Conservation (phyloP, 1,139 yeast genomes). For the Taphrina pruni region DNA sequence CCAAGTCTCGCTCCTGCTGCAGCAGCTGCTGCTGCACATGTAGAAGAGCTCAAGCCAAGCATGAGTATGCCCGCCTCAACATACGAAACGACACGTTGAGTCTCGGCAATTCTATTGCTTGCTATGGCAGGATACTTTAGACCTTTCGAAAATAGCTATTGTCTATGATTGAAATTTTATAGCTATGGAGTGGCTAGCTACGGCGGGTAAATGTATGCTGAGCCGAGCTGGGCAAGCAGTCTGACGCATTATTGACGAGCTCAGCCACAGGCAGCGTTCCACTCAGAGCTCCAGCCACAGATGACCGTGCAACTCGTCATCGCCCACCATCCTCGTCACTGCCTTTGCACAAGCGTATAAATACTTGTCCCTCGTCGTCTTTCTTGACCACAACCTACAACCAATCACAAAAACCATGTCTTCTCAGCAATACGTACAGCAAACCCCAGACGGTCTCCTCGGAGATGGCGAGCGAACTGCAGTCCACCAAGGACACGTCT, state of each 20-base stretch:
- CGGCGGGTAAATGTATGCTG: too few species aligned
- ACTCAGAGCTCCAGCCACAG: conserved; percentile 10
- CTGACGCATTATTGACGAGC: not conserved
- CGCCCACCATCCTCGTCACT: conserved; percentile 16
- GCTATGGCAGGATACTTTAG: too few species aligned
- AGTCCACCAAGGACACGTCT: conserved; percentile 30
- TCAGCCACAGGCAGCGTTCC: conserved; percentile 13
- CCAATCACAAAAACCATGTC: conserved; percentile 11
- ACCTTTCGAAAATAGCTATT: not conserved
- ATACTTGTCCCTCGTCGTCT: not conserved
- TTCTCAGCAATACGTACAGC: conserved; percentile 19
- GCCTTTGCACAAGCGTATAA: not conserved
- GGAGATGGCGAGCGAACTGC: conserved; percentile 19
- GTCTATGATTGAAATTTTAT: not conserved
- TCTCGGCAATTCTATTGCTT: too few species aligned
- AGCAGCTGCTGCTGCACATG: too few species aligned
- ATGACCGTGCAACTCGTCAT: conserved; percentile 24
- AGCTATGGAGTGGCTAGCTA: not conserved
- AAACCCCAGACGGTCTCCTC: conserved; percentile 12
- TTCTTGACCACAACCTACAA: not conserved
- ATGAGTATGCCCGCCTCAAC: too few species aligned
- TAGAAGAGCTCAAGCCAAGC: too few species aligned
- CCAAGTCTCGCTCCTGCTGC: too few species aligned
- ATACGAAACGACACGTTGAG: too few species aligned
- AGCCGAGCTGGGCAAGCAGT: conserved; percentile 2